phyloP scores from a whole-genome alignment of 2,329 filamentous ascomycete genomes.

The Sarocladium oryzae region DNA sequence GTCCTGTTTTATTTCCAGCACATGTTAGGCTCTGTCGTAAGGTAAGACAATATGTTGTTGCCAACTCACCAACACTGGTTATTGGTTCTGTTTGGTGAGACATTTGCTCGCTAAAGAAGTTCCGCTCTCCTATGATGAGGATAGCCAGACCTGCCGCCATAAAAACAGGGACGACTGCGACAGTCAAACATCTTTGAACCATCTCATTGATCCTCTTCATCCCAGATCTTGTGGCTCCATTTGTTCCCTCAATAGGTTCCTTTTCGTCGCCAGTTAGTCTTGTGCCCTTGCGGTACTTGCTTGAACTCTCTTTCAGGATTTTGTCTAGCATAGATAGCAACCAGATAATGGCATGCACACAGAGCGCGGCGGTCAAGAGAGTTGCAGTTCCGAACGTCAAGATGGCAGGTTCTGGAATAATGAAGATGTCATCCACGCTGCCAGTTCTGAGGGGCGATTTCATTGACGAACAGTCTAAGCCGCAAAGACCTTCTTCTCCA shows the following conservation, averaged over 20 bases:
- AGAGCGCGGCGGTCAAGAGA: slow-evolving; percentile 57
- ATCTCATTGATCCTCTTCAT: slow-evolving; percentile 51
- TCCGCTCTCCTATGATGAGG: slow-evolving; percentile 54
- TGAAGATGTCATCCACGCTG: slow-evolving; percentile 54
- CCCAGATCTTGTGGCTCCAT: slow-evolving; percentile 42
- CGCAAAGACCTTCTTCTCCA: slow-evolving; percentile 32
- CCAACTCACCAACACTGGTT: slow-evolving; percentile 46
- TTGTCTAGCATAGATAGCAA: slow-evolving; percentile 58
- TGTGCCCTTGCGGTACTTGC: slow-evolving; percentile 29
- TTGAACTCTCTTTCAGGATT: slow-evolving; percentile 58
- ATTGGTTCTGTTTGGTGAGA: slow-evolving; percentile 56
- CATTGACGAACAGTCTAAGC: slow-evolving; percentile 35
- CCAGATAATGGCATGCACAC: slow-evolving; percentile 56
- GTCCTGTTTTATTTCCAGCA: slow-evolving; percentile 16
- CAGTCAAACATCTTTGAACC: slow-evolving; percentile 46
- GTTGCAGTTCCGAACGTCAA: slow-evolving; percentile 54
- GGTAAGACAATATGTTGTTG: neutral
- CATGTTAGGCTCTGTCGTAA: neutral
- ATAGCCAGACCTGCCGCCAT: slow-evolving; percentile 52
- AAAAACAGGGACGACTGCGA: slow-evolving; percentile 53
- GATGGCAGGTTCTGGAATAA: slow-evolving; percentile 49
- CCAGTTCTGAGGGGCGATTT: slow-evolving; percentile 47
- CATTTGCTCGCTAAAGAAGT: slow-evolving; percentile 54
- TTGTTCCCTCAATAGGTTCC: slow-evolving; percentile 41
- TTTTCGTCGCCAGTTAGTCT: slow-evolving; percentile 23